Evolutionary conservation across 805 yeast genomes (phyloP), one percentile per base, ranked within the genome.

Genomic region (Wickerhamomyces mucosus): DNA sequence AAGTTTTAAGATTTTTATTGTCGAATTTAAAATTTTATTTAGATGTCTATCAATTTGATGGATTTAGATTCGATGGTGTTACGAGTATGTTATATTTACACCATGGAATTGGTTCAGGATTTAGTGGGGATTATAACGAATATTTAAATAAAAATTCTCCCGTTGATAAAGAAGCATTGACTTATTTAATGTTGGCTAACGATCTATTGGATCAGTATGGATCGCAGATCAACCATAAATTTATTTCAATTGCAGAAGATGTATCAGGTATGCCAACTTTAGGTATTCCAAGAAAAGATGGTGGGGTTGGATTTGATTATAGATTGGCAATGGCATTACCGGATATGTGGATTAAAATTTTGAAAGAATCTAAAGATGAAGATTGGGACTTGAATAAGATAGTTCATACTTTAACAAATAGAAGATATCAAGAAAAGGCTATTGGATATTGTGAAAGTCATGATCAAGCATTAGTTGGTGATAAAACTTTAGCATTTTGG

Each of bases 381-480:
- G 79, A 84, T 31, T 89, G 98, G 98, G 85, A 88, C 47, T 58
- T 89, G 63, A 85, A 80, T 27, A 63, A 69, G 38, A 86, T 89
- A 35, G 78, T 76, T 15, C 78, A 73, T 51, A 83, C 94, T 2
- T 67, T 89, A 46, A 75, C 95, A 21, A 92, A 89, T 58, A 71
- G 97, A 48, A 71, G 98, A 42, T 75, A 86, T 55, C 74, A 75
- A 25, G 97, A 89, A 56, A 77, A 75, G 50, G 88, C 96, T 32
- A 83, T 89, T 43, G 78, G 92, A 3, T 89, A 89, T 51, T 82
- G 94, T 41, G 98, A 89, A 59, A 79, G 94, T 12, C 98, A 89
- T 52, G 98, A 89, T 54, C 98, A 89, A 61, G 97, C 97, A 7
- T 67, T 89, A 34, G 98, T 89, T 15, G 98, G 98, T 32, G 98